A percentile compares a stretch with the other conserved stretches of the same genome.
Conservation (phyloP, 2,329 filamentous ascomycete species). For the Blastomyces parvus region DNA sequence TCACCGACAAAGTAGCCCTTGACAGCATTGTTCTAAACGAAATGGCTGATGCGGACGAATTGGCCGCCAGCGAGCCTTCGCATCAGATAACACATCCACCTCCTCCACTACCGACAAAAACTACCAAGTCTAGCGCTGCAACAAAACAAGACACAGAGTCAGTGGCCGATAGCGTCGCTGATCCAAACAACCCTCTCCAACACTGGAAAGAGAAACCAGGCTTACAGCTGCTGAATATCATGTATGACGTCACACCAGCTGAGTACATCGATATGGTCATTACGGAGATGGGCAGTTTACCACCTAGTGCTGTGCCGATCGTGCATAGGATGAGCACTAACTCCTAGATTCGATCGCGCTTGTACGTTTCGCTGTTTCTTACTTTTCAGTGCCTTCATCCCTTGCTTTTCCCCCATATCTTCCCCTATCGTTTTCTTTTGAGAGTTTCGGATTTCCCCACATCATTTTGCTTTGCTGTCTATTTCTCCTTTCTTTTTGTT, state of each 20-base stretch:
- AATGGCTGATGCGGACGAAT: conserved; percentile 65
- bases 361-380: neutral
- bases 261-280: conserved; percentile 81
- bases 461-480: neutral
- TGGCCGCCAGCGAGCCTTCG: conserved; percentile 29
- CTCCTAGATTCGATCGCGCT: conserved; percentile 1
- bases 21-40: conserved; percentile 95
- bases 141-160: neutral
- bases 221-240: conserved; percentile 59
- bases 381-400: neutral
- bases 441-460: neutral
- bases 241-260: conserved; percentile 87
- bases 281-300: conserved; percentile 80
- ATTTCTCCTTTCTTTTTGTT: neutral
- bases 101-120: conserved; percentile 4
- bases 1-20: conserved; percentile 77
- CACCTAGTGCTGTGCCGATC: conserved; percentile 74
- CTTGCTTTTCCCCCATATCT: neutral
- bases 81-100: conserved; percentile 12
- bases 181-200: conserved; percentile 34
- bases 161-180: conserved; percentile 1
- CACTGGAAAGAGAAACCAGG: conserved; percentile 51
- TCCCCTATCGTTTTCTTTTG: neutral
- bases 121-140: conserved; percentile 3
- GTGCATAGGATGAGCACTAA: conserved; percentile 52